phyloP scores from a whole-genome alignment of 345 rosid genomes.

The Linum trigynum region DNA sequence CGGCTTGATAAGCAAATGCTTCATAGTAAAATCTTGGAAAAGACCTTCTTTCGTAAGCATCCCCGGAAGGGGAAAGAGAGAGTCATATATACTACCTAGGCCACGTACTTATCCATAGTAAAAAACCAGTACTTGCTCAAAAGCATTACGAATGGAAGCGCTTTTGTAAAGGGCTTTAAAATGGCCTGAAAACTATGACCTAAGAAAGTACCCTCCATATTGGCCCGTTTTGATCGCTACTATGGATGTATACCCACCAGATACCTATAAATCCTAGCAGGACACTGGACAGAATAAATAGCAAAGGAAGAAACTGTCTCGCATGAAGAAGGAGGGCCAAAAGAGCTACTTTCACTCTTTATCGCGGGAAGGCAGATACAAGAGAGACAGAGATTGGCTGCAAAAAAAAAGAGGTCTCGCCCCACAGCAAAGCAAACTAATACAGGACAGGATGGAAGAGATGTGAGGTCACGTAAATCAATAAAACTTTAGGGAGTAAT shows the following conservation, averaged over 20 bases:
- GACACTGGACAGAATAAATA: not conserved
- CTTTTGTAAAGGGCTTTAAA: not conserved
- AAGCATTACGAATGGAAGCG: not conserved
- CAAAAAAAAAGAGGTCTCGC: not conserved
- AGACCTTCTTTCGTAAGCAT: not conserved
- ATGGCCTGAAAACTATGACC: not conserved
- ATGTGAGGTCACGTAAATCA: not conserved
- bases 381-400: not conserved
- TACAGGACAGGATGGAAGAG: not conserved
- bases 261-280: not conserved
- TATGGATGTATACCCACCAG: not conserved
- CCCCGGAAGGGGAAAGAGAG: not conserved
- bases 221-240: not conserved
- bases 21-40: not conserved
- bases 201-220: not conserved
- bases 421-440: not conserved
- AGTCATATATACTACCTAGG: not conserved
- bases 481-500: not conserved
- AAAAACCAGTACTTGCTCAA: not conserved
- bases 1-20: not conserved
- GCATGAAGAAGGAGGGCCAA: too few relatives aligned
- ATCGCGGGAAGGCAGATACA: not conserved
- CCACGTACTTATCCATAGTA: not conserved
- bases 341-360: not conserved
- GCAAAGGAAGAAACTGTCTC: not conserved